Percentiles rank a stretch among this genome's conserved stretches.
phyloP scores from a whole-genome alignment of 2,329 filamentous ascomycete genomes.

The Colletotrichum higginsianum region DNA sequence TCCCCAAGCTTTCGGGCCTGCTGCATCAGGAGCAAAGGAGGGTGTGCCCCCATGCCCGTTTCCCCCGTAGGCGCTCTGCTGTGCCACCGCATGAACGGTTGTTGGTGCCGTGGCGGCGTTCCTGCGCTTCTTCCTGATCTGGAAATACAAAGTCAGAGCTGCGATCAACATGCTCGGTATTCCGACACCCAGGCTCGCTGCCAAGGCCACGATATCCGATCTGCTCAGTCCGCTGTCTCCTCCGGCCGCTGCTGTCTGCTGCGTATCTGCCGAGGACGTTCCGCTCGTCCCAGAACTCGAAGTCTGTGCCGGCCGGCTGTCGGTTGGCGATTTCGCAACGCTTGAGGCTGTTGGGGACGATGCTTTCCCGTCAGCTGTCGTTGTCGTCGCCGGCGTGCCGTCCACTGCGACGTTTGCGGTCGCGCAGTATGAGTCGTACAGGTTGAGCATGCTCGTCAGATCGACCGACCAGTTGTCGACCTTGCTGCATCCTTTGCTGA shows the following conservation, averaged over 20 bases:
- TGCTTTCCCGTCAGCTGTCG: neutral
- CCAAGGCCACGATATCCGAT: conserved; percentile 47
- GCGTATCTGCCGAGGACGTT: conserved; percentile 2
- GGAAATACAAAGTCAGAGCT: conserved; percentile 44
- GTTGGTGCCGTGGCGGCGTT: neutral
- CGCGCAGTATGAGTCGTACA: conserved; percentile 46
- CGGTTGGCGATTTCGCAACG: neutral
- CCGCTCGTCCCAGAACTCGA: neutral
- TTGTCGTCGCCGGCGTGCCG: conserved; percentile 23
- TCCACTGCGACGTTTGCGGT: conserved; percentile 45
- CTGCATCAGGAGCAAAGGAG: neutral
- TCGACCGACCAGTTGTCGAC: conserved; percentile 45
- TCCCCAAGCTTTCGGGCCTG: neutral
- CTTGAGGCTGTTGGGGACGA: neutral
- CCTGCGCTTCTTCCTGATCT: conserved; percentile 44
- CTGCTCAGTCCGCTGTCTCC: conserved; percentile 45
- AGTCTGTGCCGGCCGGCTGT: neutral
- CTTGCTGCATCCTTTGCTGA: conserved; percentile 45
- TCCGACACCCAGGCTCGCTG: conserved; percentile 48
- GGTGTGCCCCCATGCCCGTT: neutral
- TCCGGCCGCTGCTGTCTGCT: neutral
- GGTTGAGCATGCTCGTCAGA: conserved; percentile 44
- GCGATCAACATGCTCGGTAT: conserved; percentile 53
- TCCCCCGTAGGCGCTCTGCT: neutral
- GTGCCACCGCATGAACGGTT: neutral